phyloP scores from a whole-genome alignment of 1,284 basidiomycete genomes.

The Pseudozyma tsukubaensis region DNA sequence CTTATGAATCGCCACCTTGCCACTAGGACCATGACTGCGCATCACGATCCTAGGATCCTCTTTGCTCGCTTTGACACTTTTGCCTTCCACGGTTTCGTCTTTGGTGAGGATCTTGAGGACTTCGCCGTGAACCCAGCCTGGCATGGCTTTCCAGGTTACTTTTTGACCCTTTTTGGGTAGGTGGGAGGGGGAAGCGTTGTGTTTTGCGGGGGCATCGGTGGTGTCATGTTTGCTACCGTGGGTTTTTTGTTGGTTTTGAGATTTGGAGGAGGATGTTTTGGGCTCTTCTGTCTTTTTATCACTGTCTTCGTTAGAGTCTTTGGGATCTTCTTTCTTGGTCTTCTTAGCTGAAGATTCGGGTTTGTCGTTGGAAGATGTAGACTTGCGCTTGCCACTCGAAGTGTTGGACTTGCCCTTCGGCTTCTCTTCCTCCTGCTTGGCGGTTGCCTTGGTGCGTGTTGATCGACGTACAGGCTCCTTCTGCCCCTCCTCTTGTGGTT shows the following conservation, averaged over 20 bases:
- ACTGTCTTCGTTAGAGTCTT: neutral
- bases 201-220: constrained; percentile 6
- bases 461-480: too few species aligned
- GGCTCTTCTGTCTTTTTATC: constrained; percentile 2
- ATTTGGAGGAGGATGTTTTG: neutral
- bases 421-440: too few species aligned
- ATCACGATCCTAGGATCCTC: constrained; percentile 20
- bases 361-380: neutral
- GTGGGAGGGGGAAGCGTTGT: constrained; percentile 11
- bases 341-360: neutral
- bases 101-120: constrained; percentile 16
- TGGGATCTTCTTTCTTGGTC: neutral
- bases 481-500: too few species aligned
- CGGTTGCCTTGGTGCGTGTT: too few species aligned
- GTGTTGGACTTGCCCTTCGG: constrained; percentile 3
- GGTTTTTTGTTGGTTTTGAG: constrained; percentile 6
- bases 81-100: constrained; percentile 7
- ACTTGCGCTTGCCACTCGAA: constrained; percentile 9
- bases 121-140: constrained; percentile 26
- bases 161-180: constrained; percentile 15
- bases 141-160: constrained; percentile 33
- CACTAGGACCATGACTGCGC: constrained; percentile 19
- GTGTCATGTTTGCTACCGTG: constrained; percentile 26
- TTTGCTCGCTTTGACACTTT: constrained; percentile 19
- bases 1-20: constrained; percentile 22